These are phyloP conservation scores for Solanum rostratum DNA, from an alignment of 257 asterid genomes.

Conservation along the genomic window DNA sequence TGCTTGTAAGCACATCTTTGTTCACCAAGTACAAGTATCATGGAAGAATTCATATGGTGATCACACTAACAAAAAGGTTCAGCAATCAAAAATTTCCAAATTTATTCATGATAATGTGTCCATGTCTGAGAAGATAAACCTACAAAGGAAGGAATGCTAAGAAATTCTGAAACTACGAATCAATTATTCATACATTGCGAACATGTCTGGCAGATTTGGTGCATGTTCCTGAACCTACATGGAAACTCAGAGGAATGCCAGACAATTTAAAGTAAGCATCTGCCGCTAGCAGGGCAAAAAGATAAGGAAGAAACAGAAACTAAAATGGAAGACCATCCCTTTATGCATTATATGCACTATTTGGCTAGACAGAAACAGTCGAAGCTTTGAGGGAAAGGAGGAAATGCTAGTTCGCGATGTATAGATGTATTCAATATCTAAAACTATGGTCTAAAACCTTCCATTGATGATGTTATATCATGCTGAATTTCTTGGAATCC, in stretches of 20 bases:
- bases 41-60: not conserved
- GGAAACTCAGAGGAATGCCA: not conserved
- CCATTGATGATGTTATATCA: not conserved
- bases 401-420: not conserved
- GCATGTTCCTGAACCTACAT: not conserved
- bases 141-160: not conserved
- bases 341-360: not conserved
- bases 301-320: not conserved
- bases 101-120: not conserved
- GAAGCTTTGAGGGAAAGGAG: not conserved
- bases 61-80: not conserved
- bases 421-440: not conserved
- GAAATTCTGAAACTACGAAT: not conserved
- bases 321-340: not conserved
- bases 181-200: not conserved
- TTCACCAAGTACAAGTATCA: not conserved
- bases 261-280: not conserved
- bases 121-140: not conserved
- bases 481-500: not conserved
- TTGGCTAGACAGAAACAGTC: not conserved
- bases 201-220: not conserved
- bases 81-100: not conserved
- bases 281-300: not conserved
- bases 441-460: not conserved
- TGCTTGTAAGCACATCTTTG: not conserved